phyloP scores from a whole-genome alignment of 2,329 filamentous ascomycete genomes.

The Fusarium paranaense region DNA sequence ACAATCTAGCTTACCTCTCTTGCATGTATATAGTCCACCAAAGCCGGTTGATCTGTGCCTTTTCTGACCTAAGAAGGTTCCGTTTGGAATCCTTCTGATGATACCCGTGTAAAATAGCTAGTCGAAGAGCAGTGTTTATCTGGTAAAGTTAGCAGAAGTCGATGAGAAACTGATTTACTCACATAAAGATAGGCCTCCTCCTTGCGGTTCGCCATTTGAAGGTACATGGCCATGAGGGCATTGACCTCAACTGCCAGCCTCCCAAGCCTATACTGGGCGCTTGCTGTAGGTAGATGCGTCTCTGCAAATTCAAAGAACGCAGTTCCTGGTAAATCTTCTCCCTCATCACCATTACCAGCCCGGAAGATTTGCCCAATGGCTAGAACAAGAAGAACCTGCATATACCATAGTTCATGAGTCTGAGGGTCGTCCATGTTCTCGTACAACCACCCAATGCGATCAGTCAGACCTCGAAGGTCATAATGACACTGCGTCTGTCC shows the following conservation, averaged over 20 bases:
- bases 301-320: background rate
- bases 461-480: background rate
- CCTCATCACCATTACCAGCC: background rate
- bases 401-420: background rate
- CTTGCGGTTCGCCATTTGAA: constrained; percentile 14
- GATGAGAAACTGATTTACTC: background rate
- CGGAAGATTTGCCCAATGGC: background rate
- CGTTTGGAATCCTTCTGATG: background rate
- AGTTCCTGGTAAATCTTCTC: background rate
- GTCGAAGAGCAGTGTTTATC: background rate
- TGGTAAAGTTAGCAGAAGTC: accelerated
- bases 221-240: constrained; percentile 17
- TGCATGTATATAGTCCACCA: background rate
- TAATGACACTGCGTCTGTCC: background rate
- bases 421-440: background rate
- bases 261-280: background rate
- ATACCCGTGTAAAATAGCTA: background rate
- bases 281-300: background rate
- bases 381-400: background rate
- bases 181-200: constrained; percentile 16
- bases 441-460: background rate
- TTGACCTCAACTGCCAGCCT: constrained; percentile 9
- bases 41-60: background rate
- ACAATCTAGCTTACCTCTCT: background rate
- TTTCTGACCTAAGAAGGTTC: background rate